A percentile compares a stretch with the other conserved stretches of the same genome.
phyloP scores from a whole-genome alignment of 2,329 filamentous ascomycete species.

The Pleomassaria siparia region DNA sequence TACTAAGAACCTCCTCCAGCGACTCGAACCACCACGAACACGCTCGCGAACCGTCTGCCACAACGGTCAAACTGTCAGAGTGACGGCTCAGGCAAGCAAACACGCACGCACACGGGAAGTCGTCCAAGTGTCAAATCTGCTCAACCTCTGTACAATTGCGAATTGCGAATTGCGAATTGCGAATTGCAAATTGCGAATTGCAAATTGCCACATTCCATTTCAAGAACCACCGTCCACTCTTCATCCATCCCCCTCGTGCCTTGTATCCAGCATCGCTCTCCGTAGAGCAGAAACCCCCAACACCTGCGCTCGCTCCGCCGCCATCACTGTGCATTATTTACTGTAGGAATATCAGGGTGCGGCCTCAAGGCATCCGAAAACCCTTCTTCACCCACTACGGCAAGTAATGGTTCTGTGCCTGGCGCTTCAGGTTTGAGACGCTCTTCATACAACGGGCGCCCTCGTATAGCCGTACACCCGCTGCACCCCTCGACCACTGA shows the following conservation, averaged over 20 bases:
- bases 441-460: constrained; percentile 39
- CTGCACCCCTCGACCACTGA: constrained; percentile 20
- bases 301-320: constrained; percentile 17
- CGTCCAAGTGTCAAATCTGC: neutral
- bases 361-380: constrained; percentile 20
- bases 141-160: neutral
- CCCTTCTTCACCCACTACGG: constrained; percentile 16
- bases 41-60: neutral
- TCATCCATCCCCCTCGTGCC: neutral
- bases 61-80: neutral
- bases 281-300: neutral
- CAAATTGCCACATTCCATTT: no score
- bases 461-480: constrained; percentile 31
- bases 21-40: neutral
- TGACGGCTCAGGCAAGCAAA: constrained; percentile 4
- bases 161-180: neutral
- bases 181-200: neutral
- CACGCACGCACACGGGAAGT: neutral
- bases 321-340: constrained; percentile 26
- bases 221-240: neutral
- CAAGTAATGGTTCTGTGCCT: constrained; percentile 40
- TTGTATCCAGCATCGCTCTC: neutral
- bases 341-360: constrained; percentile 10
- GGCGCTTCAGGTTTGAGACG: constrained; percentile 45
- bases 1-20: constrained; percentile 10